These are phyloP conservation scores for Passalora sequoiae DNA, from an alignment of 2,329 filamentous ascomycete species.

Conservation along the genomic window DNA sequence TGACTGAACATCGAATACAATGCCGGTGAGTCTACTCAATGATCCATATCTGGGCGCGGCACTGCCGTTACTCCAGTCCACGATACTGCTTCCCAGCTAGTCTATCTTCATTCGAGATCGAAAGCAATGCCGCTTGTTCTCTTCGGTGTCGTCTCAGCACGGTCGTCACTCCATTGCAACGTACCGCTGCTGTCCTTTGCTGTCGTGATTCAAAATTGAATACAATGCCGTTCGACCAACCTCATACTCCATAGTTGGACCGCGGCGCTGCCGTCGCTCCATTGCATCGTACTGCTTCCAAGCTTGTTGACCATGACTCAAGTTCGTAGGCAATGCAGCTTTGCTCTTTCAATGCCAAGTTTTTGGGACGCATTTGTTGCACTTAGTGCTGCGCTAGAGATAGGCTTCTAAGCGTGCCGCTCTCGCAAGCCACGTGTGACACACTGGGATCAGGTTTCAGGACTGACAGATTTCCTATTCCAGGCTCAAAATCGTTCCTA, in stretches of 20 bases:
- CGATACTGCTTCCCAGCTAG: too few relatives aligned
- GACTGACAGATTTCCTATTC: background rate
- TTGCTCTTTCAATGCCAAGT: too few relatives aligned
- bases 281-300: background rate
- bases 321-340: too few relatives aligned
- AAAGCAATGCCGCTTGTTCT: too few relatives aligned
- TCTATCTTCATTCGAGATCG: background rate
- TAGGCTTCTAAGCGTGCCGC: background rate
- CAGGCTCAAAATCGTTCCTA: too few relatives aligned
- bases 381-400: background rate
- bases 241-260: background rate
- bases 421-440: conserved; percentile 3
- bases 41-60: too few relatives aligned
- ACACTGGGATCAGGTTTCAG: background rate
- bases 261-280: background rate
- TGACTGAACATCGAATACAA: too few relatives aligned
- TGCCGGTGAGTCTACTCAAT: too few relatives aligned
- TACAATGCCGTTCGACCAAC: background rate
- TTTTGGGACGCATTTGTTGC: background rate
- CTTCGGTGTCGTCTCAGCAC: too few relatives aligned
- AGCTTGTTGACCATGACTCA: too few relatives aligned
- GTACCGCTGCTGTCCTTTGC: background rate
- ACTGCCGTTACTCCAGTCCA: too few relatives aligned
- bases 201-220: background rate
- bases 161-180: too few relatives aligned